Percentiles rank a stretch among this genome's conserved stretches.
Conservation (phyloP, 805 yeast species). For the Clavispora fructus region DNA sequence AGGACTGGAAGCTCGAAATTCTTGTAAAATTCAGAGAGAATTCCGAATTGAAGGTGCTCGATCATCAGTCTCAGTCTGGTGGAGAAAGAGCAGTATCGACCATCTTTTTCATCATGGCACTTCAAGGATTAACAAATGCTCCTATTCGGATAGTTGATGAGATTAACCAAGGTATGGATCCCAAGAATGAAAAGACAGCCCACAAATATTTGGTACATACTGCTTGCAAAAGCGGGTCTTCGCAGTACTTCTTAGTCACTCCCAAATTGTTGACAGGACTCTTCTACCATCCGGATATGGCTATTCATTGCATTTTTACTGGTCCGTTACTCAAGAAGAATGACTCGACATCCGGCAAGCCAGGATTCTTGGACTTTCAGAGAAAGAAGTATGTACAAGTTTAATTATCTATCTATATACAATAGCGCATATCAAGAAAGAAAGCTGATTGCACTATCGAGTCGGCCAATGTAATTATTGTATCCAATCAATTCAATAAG, state of each 20-base stretch:
- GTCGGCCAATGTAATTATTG: constrained; percentile 5
- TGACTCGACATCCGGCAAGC: constrained; percentile 3
- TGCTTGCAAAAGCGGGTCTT: constrained; percentile 54
- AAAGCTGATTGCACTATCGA: constrained; percentile 6
- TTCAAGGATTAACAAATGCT: constrained; percentile 81
- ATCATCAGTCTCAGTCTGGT: constrained; percentile 91
- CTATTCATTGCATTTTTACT: constrained; percentile 69
- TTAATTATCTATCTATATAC: not conserved
- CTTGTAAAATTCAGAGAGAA: constrained; percentile 80
- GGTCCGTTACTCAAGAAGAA: constrained; percentile 23
- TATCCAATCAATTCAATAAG: constrained; percentile 53
- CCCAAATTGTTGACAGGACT: constrained; percentile 82
- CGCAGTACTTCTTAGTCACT: constrained; percentile 89
- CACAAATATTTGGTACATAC: constrained; percentile 81
- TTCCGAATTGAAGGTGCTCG: constrained; percentile 64
- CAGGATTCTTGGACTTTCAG: constrained; percentile 30
- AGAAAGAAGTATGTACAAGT: constrained; percentile 5
- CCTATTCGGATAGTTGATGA: constrained; percentile 97
- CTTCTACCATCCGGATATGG: constrained; percentile 73
- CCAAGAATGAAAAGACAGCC: constrained; percentile 80
- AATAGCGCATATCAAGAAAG: not conserved
- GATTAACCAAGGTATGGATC: constrained; percentile 98
- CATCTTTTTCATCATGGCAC: constrained; percentile 79
- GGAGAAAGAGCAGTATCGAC: constrained; percentile 97
- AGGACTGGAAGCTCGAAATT: constrained; percentile 81